phyloP scores from a whole-genome alignment of 2,329 filamentous ascomycete species.

The Basipetospora chlamydospora region DNA sequence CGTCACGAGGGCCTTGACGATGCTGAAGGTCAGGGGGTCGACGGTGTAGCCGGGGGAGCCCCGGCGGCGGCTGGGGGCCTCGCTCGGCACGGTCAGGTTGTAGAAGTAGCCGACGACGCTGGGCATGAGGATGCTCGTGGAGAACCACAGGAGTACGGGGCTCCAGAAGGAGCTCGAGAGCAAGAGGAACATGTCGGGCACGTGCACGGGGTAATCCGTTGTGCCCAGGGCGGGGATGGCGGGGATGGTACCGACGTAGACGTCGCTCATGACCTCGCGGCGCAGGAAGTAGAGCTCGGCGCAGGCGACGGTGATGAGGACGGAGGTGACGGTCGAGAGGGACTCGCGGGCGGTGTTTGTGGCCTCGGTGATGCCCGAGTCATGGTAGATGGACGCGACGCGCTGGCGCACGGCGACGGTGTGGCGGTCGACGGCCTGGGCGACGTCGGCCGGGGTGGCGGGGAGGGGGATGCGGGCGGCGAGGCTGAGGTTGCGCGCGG shows the following conservation, averaged over 20 bases:
- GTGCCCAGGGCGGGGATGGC: constrained; percentile 40
- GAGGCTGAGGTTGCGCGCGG: constrained; percentile 35
- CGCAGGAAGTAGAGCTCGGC: constrained; percentile 61
- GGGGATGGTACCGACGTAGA: constrained; percentile 60
- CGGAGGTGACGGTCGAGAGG: constrained; percentile 56
- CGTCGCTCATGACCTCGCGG: constrained; percentile 53
- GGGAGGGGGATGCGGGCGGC: constrained; percentile 56
- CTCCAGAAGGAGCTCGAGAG: constrained; percentile 72
- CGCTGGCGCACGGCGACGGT: constrained; percentile 52
- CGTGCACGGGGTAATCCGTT: constrained; percentile 43
- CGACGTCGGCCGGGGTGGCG: constrained; percentile 66
- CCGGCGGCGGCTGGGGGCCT: constrained; percentile 23
- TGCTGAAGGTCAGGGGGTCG: constrained; percentile 82
- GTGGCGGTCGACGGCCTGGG: constrained; percentile 59
- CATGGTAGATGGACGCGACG: constrained; percentile 47
- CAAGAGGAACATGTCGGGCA: constrained; percentile 71
- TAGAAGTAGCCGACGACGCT: constrained; percentile 71
- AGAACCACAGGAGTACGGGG: constrained; percentile 60
- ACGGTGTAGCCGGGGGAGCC: constrained; percentile 44
- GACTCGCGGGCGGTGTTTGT: constrained; percentile 52
- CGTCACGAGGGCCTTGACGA: constrained; percentile 68
- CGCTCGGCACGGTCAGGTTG: constrained; percentile 50
- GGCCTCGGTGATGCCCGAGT: constrained; percentile 51
- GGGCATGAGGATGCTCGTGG: constrained; percentile 59
- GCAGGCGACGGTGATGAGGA: constrained; percentile 52